A percentile compares a stretch with the other conserved stretches of the same genome.
Conservation (phyloP, 495 filamentous ascomycete genomes). For the Venustampulla echinocandica region DNA sequence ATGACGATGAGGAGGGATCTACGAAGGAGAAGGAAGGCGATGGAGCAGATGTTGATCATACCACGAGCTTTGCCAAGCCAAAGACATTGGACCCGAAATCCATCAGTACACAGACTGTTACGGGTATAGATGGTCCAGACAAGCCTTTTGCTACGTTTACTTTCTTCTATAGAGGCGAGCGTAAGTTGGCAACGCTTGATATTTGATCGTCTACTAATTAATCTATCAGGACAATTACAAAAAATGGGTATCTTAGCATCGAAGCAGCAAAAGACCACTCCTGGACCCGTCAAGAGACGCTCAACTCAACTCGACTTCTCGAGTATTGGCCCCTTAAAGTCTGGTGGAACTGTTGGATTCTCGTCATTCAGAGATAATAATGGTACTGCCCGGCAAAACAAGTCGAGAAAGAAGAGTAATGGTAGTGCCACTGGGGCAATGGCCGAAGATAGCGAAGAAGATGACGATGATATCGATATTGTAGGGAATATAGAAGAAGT, state of each 20-base stretch:
- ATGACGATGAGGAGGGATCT: slow-evolving; percentile 67
- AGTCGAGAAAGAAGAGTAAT: slow-evolving; percentile 49
- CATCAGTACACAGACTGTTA: slow-evolving; percentile 97
- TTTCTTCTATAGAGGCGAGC: slow-evolving; percentile 93
- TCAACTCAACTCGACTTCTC: slow-evolving; percentile 74
- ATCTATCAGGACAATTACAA: slow-evolving; percentile 69
- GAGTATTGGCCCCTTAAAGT: slow-evolving; percentile 73
- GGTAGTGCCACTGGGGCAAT: slow-evolving; percentile 30
- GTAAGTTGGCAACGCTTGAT: slow-evolving; percentile 45
- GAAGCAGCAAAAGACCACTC: slow-evolving; percentile 47
- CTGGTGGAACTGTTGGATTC: slow-evolving; percentile 80
- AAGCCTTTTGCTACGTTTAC: slow-evolving; percentile 96
- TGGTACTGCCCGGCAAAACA: slow-evolving; percentile 39
- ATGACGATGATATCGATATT: slow-evolving; percentile 49
- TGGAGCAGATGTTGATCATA: slow-evolving; percentile 79
- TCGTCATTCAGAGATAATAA: slow-evolving; percentile 73
- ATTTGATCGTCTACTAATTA: slow-evolving; percentile 9
- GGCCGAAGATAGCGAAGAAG: slow-evolving; percentile 62
- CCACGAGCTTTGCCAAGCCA: slow-evolving; percentile 96
- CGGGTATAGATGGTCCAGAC: slow-evolving; percentile 91
- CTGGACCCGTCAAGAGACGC: slow-evolving; percentile 54
- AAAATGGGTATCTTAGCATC: slow-evolving; percentile 82
- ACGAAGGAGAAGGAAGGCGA: slow-evolving; percentile 34
- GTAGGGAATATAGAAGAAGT: slow-evolving; percentile 58
- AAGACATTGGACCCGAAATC: slow-evolving; percentile 94